Conservation (phyloP, 139 green algal genomes). For the Auxenochlorella protothecoides region DNA sequence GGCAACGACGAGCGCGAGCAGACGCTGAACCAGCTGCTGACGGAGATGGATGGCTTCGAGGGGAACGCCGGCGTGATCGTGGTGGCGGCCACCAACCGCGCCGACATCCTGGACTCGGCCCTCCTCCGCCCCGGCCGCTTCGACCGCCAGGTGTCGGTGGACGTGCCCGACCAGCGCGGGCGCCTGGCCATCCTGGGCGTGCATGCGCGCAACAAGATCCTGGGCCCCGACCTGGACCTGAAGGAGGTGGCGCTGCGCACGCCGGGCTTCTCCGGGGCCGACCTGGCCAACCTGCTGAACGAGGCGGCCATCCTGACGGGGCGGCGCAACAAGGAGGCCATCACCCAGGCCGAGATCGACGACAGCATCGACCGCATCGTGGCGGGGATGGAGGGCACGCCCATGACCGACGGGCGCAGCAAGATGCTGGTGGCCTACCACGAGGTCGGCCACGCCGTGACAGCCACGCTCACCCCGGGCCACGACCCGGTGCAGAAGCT, state of each 20-base stretch:
- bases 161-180: constrained; percentile 93
- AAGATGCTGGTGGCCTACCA: constrained; percentile 97
- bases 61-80: constrained; percentile 98
- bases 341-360: constrained; percentile 85
- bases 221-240: constrained; percentile 89
- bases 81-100: constrained; percentile 93
- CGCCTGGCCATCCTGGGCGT: constrained; percentile 91
- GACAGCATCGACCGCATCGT: constrained; percentile 95
- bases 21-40: constrained; percentile 87
- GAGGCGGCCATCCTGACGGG: constrained; percentile 97
- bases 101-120: constrained; percentile 95
- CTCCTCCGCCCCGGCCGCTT: constrained; percentile 97
- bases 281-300: constrained; percentile 98
- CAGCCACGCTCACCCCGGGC: constrained; percentile 85
- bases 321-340: constrained; percentile 63
- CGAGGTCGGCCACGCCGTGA: constrained; percentile 96
- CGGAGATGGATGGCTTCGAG: constrained; percentile 97
- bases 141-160: constrained; percentile 88
- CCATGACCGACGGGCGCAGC: constrained; percentile 92
- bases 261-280: constrained; percentile 74
- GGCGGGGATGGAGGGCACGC: constrained; percentile 95
- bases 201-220: constrained; percentile 89
- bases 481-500: constrained; percentile 99
- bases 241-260: constrained; percentile 89
- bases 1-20: constrained; percentile 86